A percentile compares a stretch with the other conserved stretches of the same genome.
These are phyloP conservation scores for Colletotrichum spinosum DNA, from an alignment of 2,329 filamentous ascomycete genomes.

Conservation along the genomic window DNA sequence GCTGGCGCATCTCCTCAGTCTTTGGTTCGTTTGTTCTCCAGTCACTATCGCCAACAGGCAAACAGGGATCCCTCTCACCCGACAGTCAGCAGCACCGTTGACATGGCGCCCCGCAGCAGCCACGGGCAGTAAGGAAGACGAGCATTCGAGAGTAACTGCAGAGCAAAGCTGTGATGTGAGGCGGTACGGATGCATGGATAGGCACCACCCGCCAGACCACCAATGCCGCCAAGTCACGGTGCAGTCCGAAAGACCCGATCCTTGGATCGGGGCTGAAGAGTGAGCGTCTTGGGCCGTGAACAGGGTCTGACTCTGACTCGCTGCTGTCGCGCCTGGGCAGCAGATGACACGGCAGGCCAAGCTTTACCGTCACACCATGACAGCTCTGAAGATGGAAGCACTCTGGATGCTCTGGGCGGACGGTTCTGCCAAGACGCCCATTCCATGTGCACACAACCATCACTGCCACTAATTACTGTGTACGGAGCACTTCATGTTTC, in stretches of 20 bases:
- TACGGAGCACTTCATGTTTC: not conserved
- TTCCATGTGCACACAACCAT: conserved; percentile 1
- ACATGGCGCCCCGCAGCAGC: not conserved
- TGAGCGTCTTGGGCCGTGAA: not conserved
- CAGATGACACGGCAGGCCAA: conserved; percentile 27
- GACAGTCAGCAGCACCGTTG: conserved; percentile 7
- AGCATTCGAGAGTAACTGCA: too few species aligned
- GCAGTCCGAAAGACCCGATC: conserved; percentile 25
- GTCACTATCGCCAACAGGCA: not conserved
- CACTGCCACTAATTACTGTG: not conserved
- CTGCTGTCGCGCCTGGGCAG: conserved; percentile 3
- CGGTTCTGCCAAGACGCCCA: conserved; percentile 6
- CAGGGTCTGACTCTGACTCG: conserved; percentile 11
- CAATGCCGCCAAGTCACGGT: conserved; percentile 27
- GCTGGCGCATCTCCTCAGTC: too few species aligned
- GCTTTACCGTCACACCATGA: conserved; percentile 25
- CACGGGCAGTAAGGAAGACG: conserved; percentile 1
- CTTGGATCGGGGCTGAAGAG: conserved; percentile 21
- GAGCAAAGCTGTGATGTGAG: too few species aligned
- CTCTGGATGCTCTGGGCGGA: conserved; percentile 1
- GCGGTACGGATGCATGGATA: not conserved
- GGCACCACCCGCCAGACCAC: not conserved
- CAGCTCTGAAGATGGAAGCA: conserved; percentile 7
- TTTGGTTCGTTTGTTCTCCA: too few species aligned
- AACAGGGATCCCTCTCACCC: conserved; percentile 17